Evolutionary conservation across 2,329 filamentous ascomycete genomes (phyloP).

Genomic region (Xylaria sp.): DNA sequence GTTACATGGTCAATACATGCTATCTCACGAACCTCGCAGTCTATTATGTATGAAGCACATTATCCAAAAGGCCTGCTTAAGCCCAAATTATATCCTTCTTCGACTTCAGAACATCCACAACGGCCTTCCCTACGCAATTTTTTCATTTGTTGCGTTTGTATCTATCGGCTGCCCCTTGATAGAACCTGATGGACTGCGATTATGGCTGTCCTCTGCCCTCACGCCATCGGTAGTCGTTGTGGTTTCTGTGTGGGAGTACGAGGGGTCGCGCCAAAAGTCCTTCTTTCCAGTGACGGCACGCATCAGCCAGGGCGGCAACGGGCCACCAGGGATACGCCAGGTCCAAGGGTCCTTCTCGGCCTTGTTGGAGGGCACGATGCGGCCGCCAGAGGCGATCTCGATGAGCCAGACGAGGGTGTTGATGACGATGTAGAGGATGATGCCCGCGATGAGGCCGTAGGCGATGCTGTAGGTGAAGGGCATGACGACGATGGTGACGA

Average conservation of each 20-base stretch:
- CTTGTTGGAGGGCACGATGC: slow-evolving; percentile 79
- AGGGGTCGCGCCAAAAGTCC: slow-evolving; percentile 73
- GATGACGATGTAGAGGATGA: slow-evolving; percentile 79
- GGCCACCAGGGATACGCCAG: slow-evolving; percentile 77
- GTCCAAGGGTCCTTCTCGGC: slow-evolving; percentile 83
- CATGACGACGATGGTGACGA: slow-evolving; percentile 86
- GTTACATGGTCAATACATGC: slow-evolving; percentile 6
- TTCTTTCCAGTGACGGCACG: slow-evolving; percentile 73
- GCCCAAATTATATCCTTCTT: background rate
- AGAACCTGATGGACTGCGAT: slow-evolving; percentile 22
- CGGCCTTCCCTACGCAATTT: slow-evolving; percentile 14
- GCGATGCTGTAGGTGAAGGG: slow-evolving; percentile 91
- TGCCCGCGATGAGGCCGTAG: slow-evolving; percentile 84
- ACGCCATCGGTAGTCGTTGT: slow-evolving; percentile 6
- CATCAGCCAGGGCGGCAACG: slow-evolving; percentile 78
- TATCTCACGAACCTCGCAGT: background rate
- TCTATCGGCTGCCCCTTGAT: slow-evolving; percentile 20
- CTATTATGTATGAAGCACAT: slow-evolving; percentile 21
- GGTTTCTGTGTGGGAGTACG: slow-evolving; percentile 2
- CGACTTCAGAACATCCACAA: background rate
- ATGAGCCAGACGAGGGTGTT: slow-evolving; percentile 77
- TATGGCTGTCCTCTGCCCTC: slow-evolving; percentile 18
- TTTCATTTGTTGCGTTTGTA: slow-evolving; percentile 10
- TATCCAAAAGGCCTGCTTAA: slow-evolving; percentile 7
- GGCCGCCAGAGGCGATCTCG: slow-evolving; percentile 72